Evolutionary conservation across 2,329 filamentous ascomycete genomes (phyloP), one percentile per base, ranked within the genome.

Genomic region (Calonectria crousiana): DNA sequence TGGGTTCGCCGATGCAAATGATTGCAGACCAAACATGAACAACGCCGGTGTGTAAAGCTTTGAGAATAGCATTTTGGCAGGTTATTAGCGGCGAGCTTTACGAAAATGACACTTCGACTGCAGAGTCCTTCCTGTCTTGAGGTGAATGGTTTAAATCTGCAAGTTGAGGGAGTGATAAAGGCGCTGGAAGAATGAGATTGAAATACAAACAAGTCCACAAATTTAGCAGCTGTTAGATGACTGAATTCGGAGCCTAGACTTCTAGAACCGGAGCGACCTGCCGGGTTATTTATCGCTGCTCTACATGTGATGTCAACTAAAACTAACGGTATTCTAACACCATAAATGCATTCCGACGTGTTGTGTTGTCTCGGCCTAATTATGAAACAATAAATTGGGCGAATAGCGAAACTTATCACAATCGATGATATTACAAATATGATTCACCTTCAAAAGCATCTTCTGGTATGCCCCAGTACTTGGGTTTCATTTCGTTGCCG

Each of bases 201-300:
- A 23, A 47, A 23, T 8, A 47, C 10, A 9, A 4, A n/a, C 41
- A 6, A 47, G n/a, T 47, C 13, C 44, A 23, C 44, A 13, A 14
- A 13, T 13, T 47, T 47, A 9, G 20, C 3, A 47, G 2, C 44
- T 23, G 6, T 13, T 9, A 13, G 5, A 13, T 13, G 4, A 47
- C 1, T 13, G n/a, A 10, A 23, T 13, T 47, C 1, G 44, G 2
- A 11, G 9, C 2, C 11, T 47, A 11, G 0, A 10, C 4, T 13
- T 14, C 2, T 9, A 23, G n/a, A 4, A 11, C 23, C 8, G 1
- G 8, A 13, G n/a, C 2, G 44, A 13, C 8, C n/a, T 23, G 9
- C 6, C 4, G 10, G n/a, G 23, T 47, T 47, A 47, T 47, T 47
- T 47, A 47, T 47, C n/a, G 5, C 20, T 23, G 44, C 2, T 5